Conservation (phyloP, 305 asterid species). For the Salvia sclarea region DNA sequence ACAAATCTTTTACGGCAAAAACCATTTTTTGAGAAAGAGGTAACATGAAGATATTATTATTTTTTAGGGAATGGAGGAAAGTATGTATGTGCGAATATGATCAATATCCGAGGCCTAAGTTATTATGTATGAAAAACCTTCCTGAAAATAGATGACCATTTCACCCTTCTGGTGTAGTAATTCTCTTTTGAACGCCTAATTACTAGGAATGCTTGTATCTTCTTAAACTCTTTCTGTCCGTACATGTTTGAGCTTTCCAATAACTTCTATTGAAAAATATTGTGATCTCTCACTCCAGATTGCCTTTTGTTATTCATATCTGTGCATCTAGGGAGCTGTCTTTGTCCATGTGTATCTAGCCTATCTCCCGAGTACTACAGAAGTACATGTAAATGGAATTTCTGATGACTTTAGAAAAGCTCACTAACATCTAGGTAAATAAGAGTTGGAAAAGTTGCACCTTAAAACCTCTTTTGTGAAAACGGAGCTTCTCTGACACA, state of each 20-base stretch:
- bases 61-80: not conserved
- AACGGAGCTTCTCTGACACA: not conserved
- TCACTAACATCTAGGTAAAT: not conserved
- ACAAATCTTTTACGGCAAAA: conserved; percentile 62
- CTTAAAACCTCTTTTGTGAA: not conserved
- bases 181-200: not conserved
- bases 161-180: conserved; percentile 1
- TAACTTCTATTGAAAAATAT: not conserved
- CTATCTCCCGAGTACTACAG: not conserved
- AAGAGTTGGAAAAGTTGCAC: not conserved
- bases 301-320: not conserved
- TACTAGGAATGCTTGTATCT: not conserved
- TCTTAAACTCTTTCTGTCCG: not conserved
- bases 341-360: not conserved
- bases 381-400: not conserved
- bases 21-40: conserved; percentile 80
- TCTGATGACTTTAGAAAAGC: not conserved
- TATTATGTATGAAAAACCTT: not conserved
- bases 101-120: not conserved
- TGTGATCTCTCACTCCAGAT: not conserved
- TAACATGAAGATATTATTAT: conserved; percentile 29
- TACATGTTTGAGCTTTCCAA: not conserved
- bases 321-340: not conserved
- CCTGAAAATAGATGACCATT: not conserved
- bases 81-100: not conserved